A percentile compares a stretch with the other conserved stretches of the same genome.
phyloP scores from a whole-genome alignment of 2,329 filamentous ascomycete species.

The Xylaria sp. region DNA sequence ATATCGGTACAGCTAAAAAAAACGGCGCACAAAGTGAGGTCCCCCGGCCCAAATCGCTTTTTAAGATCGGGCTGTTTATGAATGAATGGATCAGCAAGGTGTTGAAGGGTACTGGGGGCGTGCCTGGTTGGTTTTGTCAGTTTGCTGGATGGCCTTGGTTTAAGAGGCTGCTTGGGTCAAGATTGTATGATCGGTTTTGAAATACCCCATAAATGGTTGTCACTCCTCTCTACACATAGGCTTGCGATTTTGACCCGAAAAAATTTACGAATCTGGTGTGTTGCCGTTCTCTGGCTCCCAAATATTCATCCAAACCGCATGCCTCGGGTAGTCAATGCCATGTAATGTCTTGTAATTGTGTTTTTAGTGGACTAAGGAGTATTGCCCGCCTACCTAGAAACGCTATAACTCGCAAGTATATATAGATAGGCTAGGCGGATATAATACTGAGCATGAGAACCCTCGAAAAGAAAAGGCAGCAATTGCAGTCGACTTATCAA shows the following conservation, averaged over 20 bases:
- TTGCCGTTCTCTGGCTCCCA: conserved; percentile 11
- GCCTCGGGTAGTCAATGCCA: neutral
- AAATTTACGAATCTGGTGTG: conserved; percentile 32
- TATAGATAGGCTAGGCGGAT: neutral
- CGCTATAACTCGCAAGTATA: neutral
- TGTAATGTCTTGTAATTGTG: neutral
- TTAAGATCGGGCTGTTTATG: conserved; percentile 19
- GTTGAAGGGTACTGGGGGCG: conserved; percentile 23
- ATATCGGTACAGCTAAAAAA: conserved; percentile 32
- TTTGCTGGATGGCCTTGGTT: conserved; percentile 12
- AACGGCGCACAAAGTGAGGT: conserved; percentile 25
- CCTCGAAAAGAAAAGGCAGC: neutral
- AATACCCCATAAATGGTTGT: conserved; percentile 27
- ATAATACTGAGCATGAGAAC: neutral
- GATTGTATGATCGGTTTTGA: conserved; percentile 25
- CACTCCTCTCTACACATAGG: conserved; percentile 18
- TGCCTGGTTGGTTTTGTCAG: conserved; percentile 24
- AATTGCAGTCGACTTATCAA: neutral
- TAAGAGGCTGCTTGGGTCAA: conserved; percentile 14
- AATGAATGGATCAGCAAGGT: conserved; percentile 21
- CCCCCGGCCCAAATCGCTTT: conserved; percentile 20
- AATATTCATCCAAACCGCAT: neutral
- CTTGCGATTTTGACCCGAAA: conserved; percentile 5
- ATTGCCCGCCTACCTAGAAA: neutral
- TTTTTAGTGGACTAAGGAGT: neutral